Evolutionary conservation across 2,329 filamentous ascomycete species (phyloP).

Genomic region (Teratosphaeria nubilosa): DNA sequence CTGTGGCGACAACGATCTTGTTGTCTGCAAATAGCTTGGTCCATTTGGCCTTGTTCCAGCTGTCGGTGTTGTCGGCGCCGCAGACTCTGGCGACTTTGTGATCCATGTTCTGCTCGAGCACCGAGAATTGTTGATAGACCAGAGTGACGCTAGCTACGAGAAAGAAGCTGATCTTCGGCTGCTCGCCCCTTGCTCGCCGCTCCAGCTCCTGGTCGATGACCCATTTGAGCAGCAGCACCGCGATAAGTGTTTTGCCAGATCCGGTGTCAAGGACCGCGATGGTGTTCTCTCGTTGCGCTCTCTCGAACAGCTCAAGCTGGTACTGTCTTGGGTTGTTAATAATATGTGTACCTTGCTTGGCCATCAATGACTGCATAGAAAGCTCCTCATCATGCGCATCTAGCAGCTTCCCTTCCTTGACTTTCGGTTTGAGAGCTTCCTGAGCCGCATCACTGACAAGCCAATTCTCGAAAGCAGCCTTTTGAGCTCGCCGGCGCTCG

Average conservation of each 20-base stretch:
- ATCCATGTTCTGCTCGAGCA: constrained; percentile 71
- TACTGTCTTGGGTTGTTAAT: constrained; percentile 79
- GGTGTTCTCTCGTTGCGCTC: constrained; percentile 71
- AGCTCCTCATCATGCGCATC: constrained; percentile 37
- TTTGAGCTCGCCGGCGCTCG: constrained; percentile 33
- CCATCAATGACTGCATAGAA: constrained; percentile 44
- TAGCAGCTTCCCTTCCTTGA: constrained; percentile 21
- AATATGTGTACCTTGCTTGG: constrained; percentile 45
- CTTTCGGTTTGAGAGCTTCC: constrained; percentile 32
- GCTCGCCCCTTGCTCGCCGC: constrained; percentile 49
- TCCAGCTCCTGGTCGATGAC: constrained; percentile 69
- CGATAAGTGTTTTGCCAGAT: constrained; percentile 93
- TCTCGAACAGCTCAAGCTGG: constrained; percentile 82
- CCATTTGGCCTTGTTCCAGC: constrained; percentile 55
- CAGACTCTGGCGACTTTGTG: constrained; percentile 64
- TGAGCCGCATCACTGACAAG: constrained; percentile 33
- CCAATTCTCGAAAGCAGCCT: constrained; percentile 32
- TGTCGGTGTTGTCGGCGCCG: constrained; percentile 54
- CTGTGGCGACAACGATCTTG: constrained; percentile 86
- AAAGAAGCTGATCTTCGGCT: constrained; percentile 68
- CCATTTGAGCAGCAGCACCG: constrained; percentile 71
- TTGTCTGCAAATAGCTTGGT: constrained; percentile 48
- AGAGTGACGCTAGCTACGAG: constrained; percentile 78
- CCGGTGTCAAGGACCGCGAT: constrained; percentile 95
- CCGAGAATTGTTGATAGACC: constrained; percentile 78